A percentile compares a stretch with the other conserved stretches of the same genome.
phyloP scores from a whole-genome alignment of 2,329 filamentous ascomycete species.

The Aspergillus fijiensis region DNA sequence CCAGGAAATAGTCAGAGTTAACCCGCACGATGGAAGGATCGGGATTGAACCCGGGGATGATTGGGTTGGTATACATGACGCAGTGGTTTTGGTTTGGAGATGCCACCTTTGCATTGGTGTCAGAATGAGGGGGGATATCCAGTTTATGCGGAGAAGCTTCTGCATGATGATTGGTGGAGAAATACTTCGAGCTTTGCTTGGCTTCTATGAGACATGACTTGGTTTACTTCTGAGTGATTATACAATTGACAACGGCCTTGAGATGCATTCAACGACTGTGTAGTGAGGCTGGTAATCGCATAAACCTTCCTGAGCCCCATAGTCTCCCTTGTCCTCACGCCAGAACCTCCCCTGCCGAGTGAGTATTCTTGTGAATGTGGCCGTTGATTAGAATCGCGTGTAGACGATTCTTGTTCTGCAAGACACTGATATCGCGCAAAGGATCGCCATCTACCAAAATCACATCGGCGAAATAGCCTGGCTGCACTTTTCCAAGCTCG shows the following conservation, averaged over 20 bases:
- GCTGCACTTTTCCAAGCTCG: conserved; percentile 9
- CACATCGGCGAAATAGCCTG: conserved; percentile 2
- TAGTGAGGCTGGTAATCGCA: no score
- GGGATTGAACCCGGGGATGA: conserved; percentile 61
- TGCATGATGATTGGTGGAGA: conserved; percentile 4
- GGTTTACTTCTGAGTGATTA: no score
- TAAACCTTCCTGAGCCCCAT: no score
- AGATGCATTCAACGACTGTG: no score
- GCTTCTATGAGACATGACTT: background rate
- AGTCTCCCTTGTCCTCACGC: background rate
- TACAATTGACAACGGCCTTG: no score
- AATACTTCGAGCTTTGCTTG: background rate
- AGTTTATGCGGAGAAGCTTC: background rate
- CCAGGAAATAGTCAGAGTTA: conserved; percentile 56
- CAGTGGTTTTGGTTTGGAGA: no score
- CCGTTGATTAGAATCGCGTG: conserved; percentile 4
- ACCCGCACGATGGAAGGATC: conserved; percentile 59
- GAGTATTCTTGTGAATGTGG: background rate
- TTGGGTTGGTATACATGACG: conserved; percentile 45
- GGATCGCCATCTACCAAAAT: conserved; percentile 2
- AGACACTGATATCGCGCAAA: background rate
- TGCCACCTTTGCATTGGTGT: background rate
- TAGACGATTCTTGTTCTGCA: background rate
- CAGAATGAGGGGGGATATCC: background rate
- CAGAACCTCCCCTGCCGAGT: background rate